Conservation (phyloP, 176 grass and related monocot species). For the Eleusine indica region DNA sequence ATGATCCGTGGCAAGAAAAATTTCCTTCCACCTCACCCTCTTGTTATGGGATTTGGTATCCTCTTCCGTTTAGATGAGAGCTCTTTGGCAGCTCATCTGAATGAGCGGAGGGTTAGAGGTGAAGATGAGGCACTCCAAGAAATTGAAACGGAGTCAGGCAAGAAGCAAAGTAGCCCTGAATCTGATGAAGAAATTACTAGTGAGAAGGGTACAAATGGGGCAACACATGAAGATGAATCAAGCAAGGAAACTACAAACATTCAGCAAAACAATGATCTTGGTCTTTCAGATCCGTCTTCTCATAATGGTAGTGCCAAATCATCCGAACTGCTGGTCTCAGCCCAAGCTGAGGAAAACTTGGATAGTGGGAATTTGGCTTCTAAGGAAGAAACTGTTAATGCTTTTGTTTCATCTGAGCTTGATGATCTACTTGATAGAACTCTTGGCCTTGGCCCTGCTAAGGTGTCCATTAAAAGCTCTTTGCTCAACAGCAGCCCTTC, state of each 20-base stretch:
- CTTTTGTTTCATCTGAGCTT: slow-evolving; percentile 71
- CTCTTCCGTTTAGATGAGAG: slow-evolving; percentile 97
- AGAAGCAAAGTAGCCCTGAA: slow-evolving; percentile 52
- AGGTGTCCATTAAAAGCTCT: slow-evolving; percentile 54
- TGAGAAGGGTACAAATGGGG: slow-evolving; percentile 47
- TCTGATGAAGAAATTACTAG: slow-evolving; percentile 48
- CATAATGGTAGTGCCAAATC: slow-evolving; percentile 33
- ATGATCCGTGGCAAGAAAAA: slow-evolving; percentile 99
- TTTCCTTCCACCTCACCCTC: slow-evolving; percentile 86
- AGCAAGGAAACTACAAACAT: slow-evolving; percentile 32
- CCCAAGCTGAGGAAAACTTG: slow-evolving; percentile 29
- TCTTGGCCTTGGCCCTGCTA: slow-evolving; percentile 82
- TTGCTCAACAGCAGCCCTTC: slow-evolving; percentile 34
- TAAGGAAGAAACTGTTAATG: slow-evolving; percentile 44
- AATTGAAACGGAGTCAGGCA: slow-evolving; percentile 39
- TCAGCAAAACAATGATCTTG: slow-evolving; percentile 38
- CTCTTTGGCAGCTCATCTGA: slow-evolving; percentile 82
- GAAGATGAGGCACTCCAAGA: slow-evolving; percentile 75
- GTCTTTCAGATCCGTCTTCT: slow-evolving; percentile 23
- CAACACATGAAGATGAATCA: slow-evolving; percentile 49
- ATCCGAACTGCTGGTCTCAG: slow-evolving; percentile 42
- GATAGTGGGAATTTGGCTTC: slow-evolving; percentile 32
- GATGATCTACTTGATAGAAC: slow-evolving; percentile 90
- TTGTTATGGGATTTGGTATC: slow-evolving; percentile 95
- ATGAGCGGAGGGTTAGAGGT: slow-evolving; percentile 86